Percentiles rank a stretch among this genome's conserved stretches.
Evolutionary conservation across 805 yeast species (phyloP).

Genomic region (Torulaspora quercuum): DNA sequence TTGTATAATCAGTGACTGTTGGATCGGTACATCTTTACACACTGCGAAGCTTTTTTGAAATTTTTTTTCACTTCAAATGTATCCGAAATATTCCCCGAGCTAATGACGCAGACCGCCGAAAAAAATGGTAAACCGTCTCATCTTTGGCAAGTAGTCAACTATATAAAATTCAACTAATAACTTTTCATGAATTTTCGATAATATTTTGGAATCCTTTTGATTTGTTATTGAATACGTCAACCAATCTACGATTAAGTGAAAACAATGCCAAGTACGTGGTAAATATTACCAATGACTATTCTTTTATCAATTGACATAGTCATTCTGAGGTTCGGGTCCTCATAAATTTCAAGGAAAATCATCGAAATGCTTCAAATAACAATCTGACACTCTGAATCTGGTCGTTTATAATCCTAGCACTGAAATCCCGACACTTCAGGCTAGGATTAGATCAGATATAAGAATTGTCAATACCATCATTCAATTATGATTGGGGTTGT

Average conservation of each 20-base stretch:
- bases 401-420: conserved; percentile 41
- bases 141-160: neutral
- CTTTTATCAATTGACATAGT: conserved; percentile 1
- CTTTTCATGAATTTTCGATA: too few relatives aligned
- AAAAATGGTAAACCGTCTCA: too few relatives aligned
- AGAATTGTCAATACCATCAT: neutral
- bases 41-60: neutral
- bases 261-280: conserved; percentile 63
- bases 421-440: conserved; percentile 89
- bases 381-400: conserved; percentile 1
- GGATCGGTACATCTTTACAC: conserved; percentile 8
- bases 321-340: conserved; percentile 71
- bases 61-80: conserved; percentile 1
- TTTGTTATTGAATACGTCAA: neutral
- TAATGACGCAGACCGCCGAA: conserved; percentile 8
- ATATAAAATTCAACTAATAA: neutral
- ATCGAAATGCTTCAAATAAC: neutral
- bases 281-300: conserved; percentile 3
- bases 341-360: conserved; percentile 32
- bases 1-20: conserved; percentile 11
- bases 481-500: neutral
- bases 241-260: conserved; percentile 33
- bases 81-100: neutral
- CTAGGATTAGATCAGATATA: conserved; percentile 14
- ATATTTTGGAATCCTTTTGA: too few relatives aligned